Conservation (phyloP, 208 protist genomes). For the Leishmania braziliensis region DNA sequence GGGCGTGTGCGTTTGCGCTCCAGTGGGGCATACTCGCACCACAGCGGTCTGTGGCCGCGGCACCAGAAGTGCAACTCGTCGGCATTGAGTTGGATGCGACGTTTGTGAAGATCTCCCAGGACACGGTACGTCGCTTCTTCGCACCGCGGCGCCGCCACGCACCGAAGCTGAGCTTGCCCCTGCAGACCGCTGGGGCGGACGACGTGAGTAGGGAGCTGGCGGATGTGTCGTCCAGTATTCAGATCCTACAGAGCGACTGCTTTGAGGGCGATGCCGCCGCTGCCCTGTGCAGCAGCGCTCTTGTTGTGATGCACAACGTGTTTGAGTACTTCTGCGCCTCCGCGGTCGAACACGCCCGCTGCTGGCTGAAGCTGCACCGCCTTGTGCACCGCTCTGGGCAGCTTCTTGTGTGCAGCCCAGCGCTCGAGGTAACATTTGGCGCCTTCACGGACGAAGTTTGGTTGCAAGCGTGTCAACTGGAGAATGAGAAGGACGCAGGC, state of each 20-base stretch:
- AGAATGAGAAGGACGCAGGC: not conserved
- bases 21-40: conserved; percentile 37
- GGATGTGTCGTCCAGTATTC: conserved; percentile 12
- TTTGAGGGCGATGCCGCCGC: conserved; percentile 53
- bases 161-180: conserved; percentile 8
- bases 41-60: not conserved
- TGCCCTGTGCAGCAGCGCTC: conserved; percentile 43
- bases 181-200: not conserved
- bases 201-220: not conserved
- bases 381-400: conserved; percentile 45
- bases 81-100: conserved; percentile 20
- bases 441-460: conserved; percentile 18
- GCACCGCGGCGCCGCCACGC: conserved; percentile 25
- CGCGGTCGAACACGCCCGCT: conserved; percentile 51
- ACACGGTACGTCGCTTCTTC: conserved; percentile 35
- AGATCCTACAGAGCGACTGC: conserved; percentile 66
- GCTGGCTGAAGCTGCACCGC: conserved; percentile 67
- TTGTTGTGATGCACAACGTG: conserved; percentile 89
- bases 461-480: conserved; percentile 17
- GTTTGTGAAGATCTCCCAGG: conserved; percentile 33
- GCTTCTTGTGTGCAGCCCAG: conserved; percentile 66
- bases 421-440: conserved; percentile 52
- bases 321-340: conserved; percentile 83
- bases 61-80: conserved; percentile 18
- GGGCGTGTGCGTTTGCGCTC: conserved; percentile 60